Percentiles rank a stretch among this genome's conserved stretches.
Conservation (phyloP, 176 grass and related monocot genomes). For the Musa troglodytarum region DNA sequence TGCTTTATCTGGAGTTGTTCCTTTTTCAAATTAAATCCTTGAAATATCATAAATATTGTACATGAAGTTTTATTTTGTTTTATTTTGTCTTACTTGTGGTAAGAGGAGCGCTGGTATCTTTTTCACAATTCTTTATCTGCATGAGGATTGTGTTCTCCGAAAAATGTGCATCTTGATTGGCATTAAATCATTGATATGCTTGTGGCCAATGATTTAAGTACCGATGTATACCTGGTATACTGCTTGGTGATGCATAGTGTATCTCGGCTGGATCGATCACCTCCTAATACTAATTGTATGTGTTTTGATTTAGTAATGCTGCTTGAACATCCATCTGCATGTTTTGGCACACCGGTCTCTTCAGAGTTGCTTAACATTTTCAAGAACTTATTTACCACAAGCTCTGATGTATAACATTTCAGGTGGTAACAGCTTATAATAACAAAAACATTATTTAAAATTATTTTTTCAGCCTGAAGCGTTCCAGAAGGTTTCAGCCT, state of each 20-base stretch:
- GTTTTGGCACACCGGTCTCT: neutral
- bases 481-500: slow-evolving; percentile 80
- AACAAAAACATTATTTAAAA: slow-evolving; percentile 11
- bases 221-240: too few relatives aligned
- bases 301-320: neutral
- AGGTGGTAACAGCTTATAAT: neutral
- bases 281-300: too few relatives aligned
- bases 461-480: slow-evolving; percentile 75
- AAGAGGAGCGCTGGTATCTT: neutral
- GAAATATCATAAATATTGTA: neutral
- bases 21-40: neutral
- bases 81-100: neutral
- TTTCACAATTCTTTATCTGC: too few relatives aligned
- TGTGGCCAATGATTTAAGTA: too few relatives aligned
- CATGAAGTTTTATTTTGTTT: neutral
- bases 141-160: too few relatives aligned
- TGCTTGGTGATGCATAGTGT: too few relatives aligned
- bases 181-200: too few relatives aligned
- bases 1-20: neutral
- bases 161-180: too few relatives aligned
- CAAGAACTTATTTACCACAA: neutral
- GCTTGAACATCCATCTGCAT: neutral
- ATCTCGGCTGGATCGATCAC: too few relatives aligned
- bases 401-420: neutral
- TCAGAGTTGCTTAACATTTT: neutral